These are phyloP conservation scores for Entomortierella chlamydospora DNA, from an alignment of 192 early-diverging fungal species.

Conservation along the genomic window DNA sequence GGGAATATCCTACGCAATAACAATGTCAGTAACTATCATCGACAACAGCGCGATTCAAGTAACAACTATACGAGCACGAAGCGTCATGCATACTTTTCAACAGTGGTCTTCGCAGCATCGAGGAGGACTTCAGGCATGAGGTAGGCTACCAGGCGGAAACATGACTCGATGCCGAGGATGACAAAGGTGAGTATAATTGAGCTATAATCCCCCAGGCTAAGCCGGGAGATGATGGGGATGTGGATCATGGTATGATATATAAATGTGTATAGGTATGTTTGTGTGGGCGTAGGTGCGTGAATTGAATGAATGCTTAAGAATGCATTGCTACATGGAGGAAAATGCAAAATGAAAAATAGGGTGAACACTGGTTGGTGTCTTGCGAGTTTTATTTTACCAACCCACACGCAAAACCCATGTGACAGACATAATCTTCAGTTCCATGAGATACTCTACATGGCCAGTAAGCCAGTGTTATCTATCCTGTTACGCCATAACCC, in stretches of 20 bases:
- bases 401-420: no score
- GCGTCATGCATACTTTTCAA: constrained; percentile 37
- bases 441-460: no score
- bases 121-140: constrained; percentile 32
- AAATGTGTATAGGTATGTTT: not conserved
- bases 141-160: constrained; percentile 28
- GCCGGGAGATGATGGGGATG: constrained; percentile 50
- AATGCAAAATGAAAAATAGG: no score
- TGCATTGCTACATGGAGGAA: no score
- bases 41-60: not conserved
- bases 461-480: no score
- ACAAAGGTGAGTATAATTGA: constrained; percentile 44
- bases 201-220: constrained; percentile 46
- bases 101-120: constrained; percentile 12
- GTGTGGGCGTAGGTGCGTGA: no score
- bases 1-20: constrained; percentile 34
- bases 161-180: constrained; percentile 46
- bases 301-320: no score
- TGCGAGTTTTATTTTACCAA: no score
- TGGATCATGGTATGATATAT: constrained; percentile 18
- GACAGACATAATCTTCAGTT: no score
- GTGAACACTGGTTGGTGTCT: no score
- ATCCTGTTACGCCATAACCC: no score
- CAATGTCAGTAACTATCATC: not conserved
- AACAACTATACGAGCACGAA: not conserved